Conservation (phyloP, 1,284 basidiomycete species). For the Ustilago loliicola region DNA sequence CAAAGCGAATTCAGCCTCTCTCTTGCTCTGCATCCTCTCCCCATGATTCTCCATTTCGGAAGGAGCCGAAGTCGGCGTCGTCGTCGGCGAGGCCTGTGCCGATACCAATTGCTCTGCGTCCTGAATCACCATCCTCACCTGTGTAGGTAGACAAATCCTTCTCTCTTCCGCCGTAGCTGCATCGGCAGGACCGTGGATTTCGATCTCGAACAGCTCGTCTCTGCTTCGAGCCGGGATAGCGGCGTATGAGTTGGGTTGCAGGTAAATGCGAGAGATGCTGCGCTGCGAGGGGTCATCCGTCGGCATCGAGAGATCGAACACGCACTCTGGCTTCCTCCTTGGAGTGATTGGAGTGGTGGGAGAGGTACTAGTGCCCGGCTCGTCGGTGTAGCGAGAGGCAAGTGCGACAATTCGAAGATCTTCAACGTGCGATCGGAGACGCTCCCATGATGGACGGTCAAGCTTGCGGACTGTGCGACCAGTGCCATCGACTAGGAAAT, state of each 20-base stretch:
- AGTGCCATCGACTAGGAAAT: slow-evolving; percentile 42
- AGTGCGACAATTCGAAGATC: slow-evolving; percentile 49
- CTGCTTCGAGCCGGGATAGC: slow-evolving; percentile 22
- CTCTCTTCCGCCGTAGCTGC: slow-evolving; percentile 8
- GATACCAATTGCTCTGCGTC: slow-evolving; percentile 27
- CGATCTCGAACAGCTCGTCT: slow-evolving; percentile 42
- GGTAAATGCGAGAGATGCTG: slow-evolving; percentile 18
- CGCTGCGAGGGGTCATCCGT: slow-evolving; percentile 7
- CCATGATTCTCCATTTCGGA: neutral
- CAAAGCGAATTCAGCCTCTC: neutral
- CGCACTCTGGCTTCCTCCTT: slow-evolving; percentile 27
- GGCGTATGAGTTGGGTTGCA: slow-evolving; percentile 36
- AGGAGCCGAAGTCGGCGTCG: slow-evolving; percentile 6
- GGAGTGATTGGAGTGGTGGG: neutral
- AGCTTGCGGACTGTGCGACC: slow-evolving; percentile 21
- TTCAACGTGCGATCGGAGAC: slow-evolving; percentile 47
- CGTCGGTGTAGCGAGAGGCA: slow-evolving; percentile 14
- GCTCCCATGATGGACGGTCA: slow-evolving; percentile 47
- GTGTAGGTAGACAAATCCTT: slow-evolving; percentile 18
- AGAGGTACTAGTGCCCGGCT: neutral
- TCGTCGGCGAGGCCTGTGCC: neutral
- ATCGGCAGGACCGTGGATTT: slow-evolving; percentile 24
- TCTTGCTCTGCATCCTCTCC: neutral
- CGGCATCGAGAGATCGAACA: slow-evolving; percentile 35
- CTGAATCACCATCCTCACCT: slow-evolving; percentile 28